These are phyloP conservation scores for Osmozyma mogii DNA, from an alignment of 805 yeast genomes.

Conservation along the genomic window DNA sequence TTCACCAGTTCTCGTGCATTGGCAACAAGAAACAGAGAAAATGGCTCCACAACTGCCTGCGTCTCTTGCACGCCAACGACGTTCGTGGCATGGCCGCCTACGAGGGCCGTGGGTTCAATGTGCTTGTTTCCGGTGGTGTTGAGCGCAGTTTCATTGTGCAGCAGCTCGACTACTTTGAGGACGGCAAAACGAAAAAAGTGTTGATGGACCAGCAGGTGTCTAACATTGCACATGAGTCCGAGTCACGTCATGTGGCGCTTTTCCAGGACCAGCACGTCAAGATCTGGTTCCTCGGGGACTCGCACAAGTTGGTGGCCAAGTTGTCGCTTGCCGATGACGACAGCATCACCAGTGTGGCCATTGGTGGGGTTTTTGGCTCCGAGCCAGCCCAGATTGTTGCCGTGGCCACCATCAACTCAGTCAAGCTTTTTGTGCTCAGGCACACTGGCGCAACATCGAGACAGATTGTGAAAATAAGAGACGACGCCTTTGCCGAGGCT, in stretches of 20 bases:
- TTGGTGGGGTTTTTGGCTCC: no score
- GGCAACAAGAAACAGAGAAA: slow-evolving; percentile 27
- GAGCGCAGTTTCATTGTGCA: slow-evolving; percentile 64
- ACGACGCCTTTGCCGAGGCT: slow-evolving; percentile 30
- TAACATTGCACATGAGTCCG: slow-evolving; percentile 41
- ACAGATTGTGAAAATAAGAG: slow-evolving; percentile 47
- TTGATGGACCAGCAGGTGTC: slow-evolving; percentile 53
- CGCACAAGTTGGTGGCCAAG: slow-evolving; percentile 56
- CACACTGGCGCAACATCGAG: slow-evolving; percentile 29
- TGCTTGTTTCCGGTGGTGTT: slow-evolving; percentile 77
- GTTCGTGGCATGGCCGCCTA: slow-evolving; percentile 67
- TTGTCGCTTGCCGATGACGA: slow-evolving; percentile 67
- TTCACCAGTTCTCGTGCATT: slow-evolving; percentile 59
- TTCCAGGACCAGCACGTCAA: slow-evolving; percentile 82
- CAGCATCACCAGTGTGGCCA: slow-evolving; percentile 59
- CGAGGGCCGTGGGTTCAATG: slow-evolving; percentile 60
- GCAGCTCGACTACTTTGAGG: slow-evolving; percentile 59
- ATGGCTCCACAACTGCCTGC: slow-evolving; percentile 73
- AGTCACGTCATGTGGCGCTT: slow-evolving; percentile 49
- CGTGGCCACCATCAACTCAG: slow-evolving; percentile 61
- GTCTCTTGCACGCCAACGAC: slow-evolving; percentile 82
- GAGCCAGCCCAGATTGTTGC: slow-evolving; percentile 44
- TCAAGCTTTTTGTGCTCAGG: slow-evolving; percentile 61
- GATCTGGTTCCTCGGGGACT: slow-evolving; percentile 58
- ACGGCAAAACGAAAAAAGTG: slow-evolving; percentile 64